These are phyloP conservation scores for Gracilaria gracilis DNA, from an alignment of 23 red algal species.

Conservation along the genomic window DNA sequence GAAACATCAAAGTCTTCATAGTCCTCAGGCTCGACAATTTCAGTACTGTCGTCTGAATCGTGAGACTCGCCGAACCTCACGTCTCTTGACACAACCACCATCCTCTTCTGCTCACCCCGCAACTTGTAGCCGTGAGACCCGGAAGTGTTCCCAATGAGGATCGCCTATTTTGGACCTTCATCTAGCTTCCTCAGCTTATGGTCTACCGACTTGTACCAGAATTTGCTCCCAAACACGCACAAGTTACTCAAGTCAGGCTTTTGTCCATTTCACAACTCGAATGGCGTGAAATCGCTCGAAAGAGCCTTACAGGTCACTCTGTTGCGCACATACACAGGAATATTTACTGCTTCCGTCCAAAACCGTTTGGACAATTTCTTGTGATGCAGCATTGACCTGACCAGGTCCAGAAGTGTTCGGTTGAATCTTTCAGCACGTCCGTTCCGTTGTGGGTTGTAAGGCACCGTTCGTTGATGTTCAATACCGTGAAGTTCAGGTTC, in stretches of 20 bases:
- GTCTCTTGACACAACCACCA: conserved; percentile 21
- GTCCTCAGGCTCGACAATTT: neutral
- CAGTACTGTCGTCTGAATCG: neutral
- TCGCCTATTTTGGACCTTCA: neutral
- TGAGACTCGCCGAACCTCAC: neutral
- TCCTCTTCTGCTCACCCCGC: conserved; percentile 13
- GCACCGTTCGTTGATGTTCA: conserved; percentile 22
- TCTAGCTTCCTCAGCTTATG: conserved; percentile 33
- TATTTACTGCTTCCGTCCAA: conserved; percentile 6
- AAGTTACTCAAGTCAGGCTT: conserved; percentile 37
- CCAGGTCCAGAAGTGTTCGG: conserved; percentile 44
- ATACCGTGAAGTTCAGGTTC: neutral
- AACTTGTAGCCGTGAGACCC: conserved; percentile 33
- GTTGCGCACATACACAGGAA: conserved; percentile 25
- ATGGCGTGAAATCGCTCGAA: conserved; percentile 7
- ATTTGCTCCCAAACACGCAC: conserved; percentile 23
- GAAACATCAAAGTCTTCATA: too few species aligned
- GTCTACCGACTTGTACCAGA: conserved; percentile 31
- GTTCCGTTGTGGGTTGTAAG: conserved; percentile 53
- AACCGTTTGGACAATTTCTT: conserved; percentile 6
- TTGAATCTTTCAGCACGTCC: conserved; percentile 37
- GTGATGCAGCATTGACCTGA: conserved; percentile 22
- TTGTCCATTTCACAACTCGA: neutral
- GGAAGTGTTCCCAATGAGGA: conserved; percentile 28
- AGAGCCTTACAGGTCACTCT: conserved; percentile 14